A percentile compares a stretch with the other conserved stretches of the same genome.
Conservation (phyloP, 176 grass and related monocot genomes). For the Oryza australiensis region DNA sequence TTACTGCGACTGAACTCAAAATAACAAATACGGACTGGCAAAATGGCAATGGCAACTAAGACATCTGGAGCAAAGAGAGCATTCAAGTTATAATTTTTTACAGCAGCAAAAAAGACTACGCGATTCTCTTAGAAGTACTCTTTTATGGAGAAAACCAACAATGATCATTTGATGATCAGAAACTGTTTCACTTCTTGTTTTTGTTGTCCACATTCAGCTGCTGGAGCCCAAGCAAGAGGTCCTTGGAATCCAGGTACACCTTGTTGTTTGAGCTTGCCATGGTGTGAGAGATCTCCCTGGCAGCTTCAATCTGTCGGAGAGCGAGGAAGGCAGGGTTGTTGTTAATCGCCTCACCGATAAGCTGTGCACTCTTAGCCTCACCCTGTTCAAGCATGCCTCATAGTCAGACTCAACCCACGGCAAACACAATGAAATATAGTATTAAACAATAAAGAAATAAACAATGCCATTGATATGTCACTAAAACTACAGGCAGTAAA, state of each 20-base stretch:
- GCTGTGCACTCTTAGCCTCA: constrained; percentile 90
- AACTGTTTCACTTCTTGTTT: constrained; percentile 40
- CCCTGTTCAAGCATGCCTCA: constrained; percentile 51
- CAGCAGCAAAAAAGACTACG: not conserved
- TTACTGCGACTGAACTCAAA: no score
- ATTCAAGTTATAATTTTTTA: not conserved
- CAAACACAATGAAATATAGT: not conserved
- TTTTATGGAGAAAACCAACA: not conserved
- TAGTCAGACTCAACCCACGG: not conserved
- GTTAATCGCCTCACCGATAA: constrained; percentile 80
- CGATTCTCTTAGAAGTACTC: constrained; percentile 22
- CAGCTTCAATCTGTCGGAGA: constrained; percentile 81
- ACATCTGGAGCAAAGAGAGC: not conserved
- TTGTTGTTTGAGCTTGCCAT: constrained; percentile 75
- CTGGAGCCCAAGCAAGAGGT: constrained; percentile 81
- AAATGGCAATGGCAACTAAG: no score
- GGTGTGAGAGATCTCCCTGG: constrained; percentile 78
- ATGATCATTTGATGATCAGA: not conserved
- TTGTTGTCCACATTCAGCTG: constrained; percentile 46
- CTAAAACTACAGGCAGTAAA: not conserved
- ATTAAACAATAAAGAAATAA: not conserved
- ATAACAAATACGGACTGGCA: no score
- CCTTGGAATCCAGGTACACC: constrained; percentile 75
- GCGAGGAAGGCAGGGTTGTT: constrained; percentile 85
- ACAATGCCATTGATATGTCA: not conserved